Conservation (phyloP, 495 filamentous ascomycete genomes). For the Talaromyces borbonicus region DNA sequence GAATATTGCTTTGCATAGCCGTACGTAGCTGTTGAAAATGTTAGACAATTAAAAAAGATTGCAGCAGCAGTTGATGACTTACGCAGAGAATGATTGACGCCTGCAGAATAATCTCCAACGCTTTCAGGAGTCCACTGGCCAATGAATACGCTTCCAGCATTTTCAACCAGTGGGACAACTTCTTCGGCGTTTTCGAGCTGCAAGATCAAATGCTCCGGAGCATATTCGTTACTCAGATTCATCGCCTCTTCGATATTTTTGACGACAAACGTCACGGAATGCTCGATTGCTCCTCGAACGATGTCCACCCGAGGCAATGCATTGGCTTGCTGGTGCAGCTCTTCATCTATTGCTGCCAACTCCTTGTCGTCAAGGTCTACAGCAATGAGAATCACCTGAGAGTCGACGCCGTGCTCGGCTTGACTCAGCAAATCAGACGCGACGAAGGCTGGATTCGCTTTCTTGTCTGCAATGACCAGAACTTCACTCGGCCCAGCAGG, state of each 20-base stretch:
- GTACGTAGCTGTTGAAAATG: slow-evolving; percentile 62
- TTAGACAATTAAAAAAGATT: no score
- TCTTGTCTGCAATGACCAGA: slow-evolving; percentile 85
- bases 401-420: slow-evolving; percentile 93
- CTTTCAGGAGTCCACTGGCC: slow-evolving; percentile 94
- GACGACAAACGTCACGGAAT: slow-evolving; percentile 84
- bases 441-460: slow-evolving; percentile 87
- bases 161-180: slow-evolving; percentile 70
- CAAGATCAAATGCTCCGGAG: slow-evolving; percentile 95
- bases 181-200: slow-evolving; percentile 67
- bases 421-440: slow-evolving; percentile 90
- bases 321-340: slow-evolving; percentile 82
- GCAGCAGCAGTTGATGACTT: slow-evolving; percentile 41
- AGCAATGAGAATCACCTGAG: slow-evolving; percentile 87
- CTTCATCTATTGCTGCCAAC: slow-evolving; percentile 74
- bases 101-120: slow-evolving; percentile 95
- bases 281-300: slow-evolving; percentile 79
- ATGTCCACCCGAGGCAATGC: slow-evolving; percentile 85
- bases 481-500: slow-evolving; percentile 95
- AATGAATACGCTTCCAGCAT: slow-evolving; percentile 92
- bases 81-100: slow-evolving; percentile 96
- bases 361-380: slow-evolving; percentile 64
- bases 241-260: slow-evolving; percentile 74
- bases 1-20: slow-evolving; percentile 98
- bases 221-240: slow-evolving; percentile 81